Base-by-base conservation (phyloP, 225 moss, liverwort and hornwort genomes). In the Straminergon stramineum region DNA sequence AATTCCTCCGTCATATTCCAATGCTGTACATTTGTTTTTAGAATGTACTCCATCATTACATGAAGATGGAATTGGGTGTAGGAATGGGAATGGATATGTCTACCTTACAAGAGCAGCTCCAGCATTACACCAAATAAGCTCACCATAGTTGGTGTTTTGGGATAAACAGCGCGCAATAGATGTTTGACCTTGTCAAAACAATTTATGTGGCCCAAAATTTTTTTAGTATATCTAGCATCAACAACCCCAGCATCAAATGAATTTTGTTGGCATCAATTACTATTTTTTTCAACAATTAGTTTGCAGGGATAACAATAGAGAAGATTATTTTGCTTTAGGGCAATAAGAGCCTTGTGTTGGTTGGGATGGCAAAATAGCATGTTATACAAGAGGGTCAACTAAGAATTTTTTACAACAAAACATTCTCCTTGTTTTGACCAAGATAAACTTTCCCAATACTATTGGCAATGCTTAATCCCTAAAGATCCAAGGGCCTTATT, bases 101-200 rank as follows among this genome's bases (percentile, higher is more conserved):
- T 71, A 71, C 9, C 16, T 41, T 5, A 3, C 9, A 43, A 26
- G 9, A 41, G 15, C 5, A 41, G 1, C 9, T 71, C 15, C 1
- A 71, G 0, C 3, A 71, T 0, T 71, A 26, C 1, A 0, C 9
- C 71, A 71, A 71, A 15, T 11, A 31, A 75, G 30, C 10, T 52
- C 2, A 52, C 2, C 13, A 0, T 13, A 0, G 12, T 75, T 0
- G 0, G 2, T 32, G 4, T 11, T 32, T 51, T 12, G 7, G 12
- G 20, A 51, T 75, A 32, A 75, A 39, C 51, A 75, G 12, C 19
- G 32, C 0, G 0, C 32, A 75, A 52, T 13, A 31, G 13, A 52
- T 76, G 20, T 52, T 75, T 32, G 4, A 32, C 20, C 7, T 11
- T 1, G 0, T 52, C 32, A 20, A 34, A 34, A 53, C 4, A 75